These are phyloP conservation scores for Candida tetrigidarum DNA, from an alignment of 1,139 yeast species.

Conservation along the genomic window DNA sequence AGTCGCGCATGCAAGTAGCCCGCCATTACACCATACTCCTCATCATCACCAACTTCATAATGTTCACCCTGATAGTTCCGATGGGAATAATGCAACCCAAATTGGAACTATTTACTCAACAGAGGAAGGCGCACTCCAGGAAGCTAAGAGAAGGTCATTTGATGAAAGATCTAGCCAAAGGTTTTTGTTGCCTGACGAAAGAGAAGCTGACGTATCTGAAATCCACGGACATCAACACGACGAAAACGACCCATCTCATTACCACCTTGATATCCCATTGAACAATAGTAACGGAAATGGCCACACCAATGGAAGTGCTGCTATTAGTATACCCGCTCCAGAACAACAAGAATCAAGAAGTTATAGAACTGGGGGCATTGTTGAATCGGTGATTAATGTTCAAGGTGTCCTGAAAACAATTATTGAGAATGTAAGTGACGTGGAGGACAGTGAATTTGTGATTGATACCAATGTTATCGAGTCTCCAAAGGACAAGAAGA, in stretches of 20 bases:
- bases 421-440: conserved; percentile 63
- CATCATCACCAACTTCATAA: not conserved
- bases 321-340: conserved; percentile 14
- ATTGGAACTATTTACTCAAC: conserved; percentile 49
- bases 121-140: conserved; percentile 54
- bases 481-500: conserved; percentile 8
- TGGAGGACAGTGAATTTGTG: conserved; percentile 26
- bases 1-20: conserved; percentile 20
- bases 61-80: no score
- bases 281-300: not conserved
- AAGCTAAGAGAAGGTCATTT: conserved; percentile 26
- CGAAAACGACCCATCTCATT: conserved; percentile 8
- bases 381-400: conserved; percentile 83
- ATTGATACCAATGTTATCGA: conserved; percentile 2
- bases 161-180: conserved; percentile 16
- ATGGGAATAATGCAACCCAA: conserved; percentile 14
- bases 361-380: conserved; percentile 69
- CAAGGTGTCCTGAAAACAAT: conserved; percentile 88
- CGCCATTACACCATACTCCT: conserved; percentile 4
- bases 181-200: conserved; percentile 30
- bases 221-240: conserved; percentile 9
- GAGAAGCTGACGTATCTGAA: conserved; percentile 37
- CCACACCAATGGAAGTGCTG: conserved; percentile 2
- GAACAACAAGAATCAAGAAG: conserved; percentile 42
- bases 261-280: conserved; percentile 11